These are phyloP conservation scores for Parascedosporium putredinis DNA, from an alignment of 2,329 filamentous ascomycete genomes.

Conservation along the genomic window DNA sequence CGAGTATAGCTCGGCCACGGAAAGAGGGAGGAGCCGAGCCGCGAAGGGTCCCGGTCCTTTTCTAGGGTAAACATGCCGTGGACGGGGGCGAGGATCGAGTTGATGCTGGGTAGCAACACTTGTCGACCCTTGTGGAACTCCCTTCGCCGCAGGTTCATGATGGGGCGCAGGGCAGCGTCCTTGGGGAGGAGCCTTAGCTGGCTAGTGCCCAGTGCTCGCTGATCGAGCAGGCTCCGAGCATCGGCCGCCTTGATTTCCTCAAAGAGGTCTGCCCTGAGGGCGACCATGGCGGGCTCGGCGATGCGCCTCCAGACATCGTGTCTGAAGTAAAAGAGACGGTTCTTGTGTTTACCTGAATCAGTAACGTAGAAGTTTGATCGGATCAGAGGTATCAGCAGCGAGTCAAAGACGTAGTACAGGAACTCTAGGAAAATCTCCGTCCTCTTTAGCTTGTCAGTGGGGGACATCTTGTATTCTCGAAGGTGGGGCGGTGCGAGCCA, in stretches of 20 bases:
- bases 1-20: constrained; percentile 67
- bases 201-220: constrained; percentile 62
- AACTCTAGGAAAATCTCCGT: constrained; percentile 73
- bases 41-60: constrained; percentile 45
- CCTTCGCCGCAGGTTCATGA: constrained; percentile 73
- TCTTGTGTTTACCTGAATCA: constrained; percentile 71
- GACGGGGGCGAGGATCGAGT: constrained; percentile 54
- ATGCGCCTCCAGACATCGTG: constrained; percentile 83
- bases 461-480: constrained; percentile 46
- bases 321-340: constrained; percentile 83
- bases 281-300: constrained; percentile 59
- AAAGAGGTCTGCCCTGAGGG: constrained; percentile 63
- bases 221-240: constrained; percentile 47
- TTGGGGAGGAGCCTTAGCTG: constrained; percentile 79
- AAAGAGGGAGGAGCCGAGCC: constrained; percentile 75
- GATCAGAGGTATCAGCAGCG: constrained; percentile 76
- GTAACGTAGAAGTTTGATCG: constrained; percentile 89
- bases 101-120: constrained; percentile 32
- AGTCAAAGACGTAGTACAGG: constrained; percentile 88
- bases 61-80: constrained; percentile 72
- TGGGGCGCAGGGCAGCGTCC: constrained; percentile 62
- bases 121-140: constrained; percentile 50
- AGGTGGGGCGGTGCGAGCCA: constrained; percentile 59
- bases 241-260: constrained; percentile 57
- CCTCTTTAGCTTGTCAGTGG: constrained; percentile 65